phyloP scores from a whole-genome alignment of 768 basidiomycete genomes.

The Lentinula sp. region DNA sequence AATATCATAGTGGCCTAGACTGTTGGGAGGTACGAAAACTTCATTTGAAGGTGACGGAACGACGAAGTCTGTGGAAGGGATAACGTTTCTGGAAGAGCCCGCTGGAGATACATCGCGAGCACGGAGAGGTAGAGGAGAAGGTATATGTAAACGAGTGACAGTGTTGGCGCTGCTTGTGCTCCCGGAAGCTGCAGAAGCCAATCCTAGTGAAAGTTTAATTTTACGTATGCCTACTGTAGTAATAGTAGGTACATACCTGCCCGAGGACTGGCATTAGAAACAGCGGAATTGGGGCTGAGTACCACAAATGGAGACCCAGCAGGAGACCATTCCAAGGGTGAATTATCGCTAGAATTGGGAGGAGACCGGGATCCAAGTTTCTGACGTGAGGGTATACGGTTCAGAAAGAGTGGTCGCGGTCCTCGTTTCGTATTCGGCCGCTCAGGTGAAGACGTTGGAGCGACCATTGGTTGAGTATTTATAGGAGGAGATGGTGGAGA shows the following conservation, averaged over 20 bases:
- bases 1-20: slow-evolving; percentile 9
- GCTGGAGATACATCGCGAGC: not conserved
- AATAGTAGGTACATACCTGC: not conserved
- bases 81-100: not conserved
- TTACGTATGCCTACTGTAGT: not conserved
- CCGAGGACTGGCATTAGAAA: not conserved
- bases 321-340: slow-evolving; percentile 8
- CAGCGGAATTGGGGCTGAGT: slow-evolving; percentile 14
- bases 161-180: not conserved
- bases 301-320: slow-evolving; percentile 17
- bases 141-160: not conserved
- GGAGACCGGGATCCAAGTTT: not conserved
- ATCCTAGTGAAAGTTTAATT: not conserved
- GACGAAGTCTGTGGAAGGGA: slow-evolving; percentile 7
- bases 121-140: not conserved
- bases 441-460: not conserved
- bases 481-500: slow-evolving; percentile 9
- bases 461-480: not conserved
- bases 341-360: slow-evolving; percentile 10
- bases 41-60: slow-evolving; percentile 9
- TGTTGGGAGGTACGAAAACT: not conserved
- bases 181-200: not conserved
- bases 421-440: not conserved
- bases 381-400: not conserved
- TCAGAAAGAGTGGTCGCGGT: slow-evolving; percentile 1